Evolutionary conservation across 805 yeast species (phyloP), one percentile per base, ranked within the genome.

Genomic region (Debaryomyces prosopidis): DNA sequence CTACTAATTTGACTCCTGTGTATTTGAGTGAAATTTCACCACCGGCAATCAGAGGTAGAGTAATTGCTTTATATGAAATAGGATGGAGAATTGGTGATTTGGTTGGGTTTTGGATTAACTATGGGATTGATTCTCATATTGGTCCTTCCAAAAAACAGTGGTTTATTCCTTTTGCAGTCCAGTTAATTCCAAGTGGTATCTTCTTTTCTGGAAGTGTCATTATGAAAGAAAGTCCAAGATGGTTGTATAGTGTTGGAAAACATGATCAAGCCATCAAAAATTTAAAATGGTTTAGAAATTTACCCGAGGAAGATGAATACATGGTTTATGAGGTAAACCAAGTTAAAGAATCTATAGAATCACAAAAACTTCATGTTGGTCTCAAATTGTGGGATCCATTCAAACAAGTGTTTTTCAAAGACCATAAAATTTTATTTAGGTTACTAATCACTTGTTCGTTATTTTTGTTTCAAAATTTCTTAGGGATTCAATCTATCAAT

Each of bases 11-110:
- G 44, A 77, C 78, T 0, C 81, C 82, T 4, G 67, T 75, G 35
- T 76, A 73, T 47, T 62, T 76, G 10, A 63, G 74, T 4, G 80
- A 76, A 46, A 67, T 69, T 20, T 59, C 74, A 2, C 79, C 80
- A 2, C 65, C 77, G 4, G 60, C 71, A 2, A 67, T 73, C 32
- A 62, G 80, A 54, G 81, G 80, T 14, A 66, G 66, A 48, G 58
- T 75, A 28, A 69, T 71, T 35, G 79, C 76, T 2, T 61, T 68
- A 45, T 77, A 71, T 58, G 83, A 77, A 51, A 63, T 76, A 12
- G 70, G 73, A 12, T 77, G 81, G 79, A 75, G 75, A 52, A 60
- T 73, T 17, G 80, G 79, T 30, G 77, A 74, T 6, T 57, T 75
- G 14, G 58, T 73, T 40, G 80, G 78, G 1, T 77, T 71, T 54